Base-by-base conservation (phyloP, 441 rosid genomes). In the Mallotus japonicus region DNA sequence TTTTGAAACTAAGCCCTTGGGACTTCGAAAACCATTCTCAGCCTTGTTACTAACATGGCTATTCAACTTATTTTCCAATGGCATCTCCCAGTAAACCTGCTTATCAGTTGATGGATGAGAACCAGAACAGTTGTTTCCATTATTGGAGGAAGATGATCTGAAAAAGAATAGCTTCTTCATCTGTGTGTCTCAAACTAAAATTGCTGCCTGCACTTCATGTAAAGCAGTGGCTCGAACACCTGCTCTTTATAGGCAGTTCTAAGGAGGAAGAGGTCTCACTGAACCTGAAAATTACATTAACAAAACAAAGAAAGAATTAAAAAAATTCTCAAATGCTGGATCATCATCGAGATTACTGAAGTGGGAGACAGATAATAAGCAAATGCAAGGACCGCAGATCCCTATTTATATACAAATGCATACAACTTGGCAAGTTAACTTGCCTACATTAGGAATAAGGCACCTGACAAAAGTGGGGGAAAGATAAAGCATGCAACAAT, bases 111-210 rank as follows among this genome's bases (percentile, higher is more conserved):
- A 62, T 1, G 82, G 78, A 20, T 78, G 82, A 72, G 85, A 69
- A 71, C 71, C 78, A 51, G 71, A 62, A 57, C 66, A 78, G 80
- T 44, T 62, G 73, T 71, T 81, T 59, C 85, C 88, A 80, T 79
- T 80, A 61, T 78, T 83, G 60, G 90, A 74, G 51, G 93, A 88
- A 56, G 93, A 88, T 50, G 92, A 86, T 76, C 82, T 85, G 73
- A 93, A 93, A 78, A 81, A 92, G 82, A 93, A 93, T 58, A 93
- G 81, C 78, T 93, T 94, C 91, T 91, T 94, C 99, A 94, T 94
- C 79, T 79, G 49, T 73, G 49, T 71, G 49, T 70, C 83, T 78
- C 58, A 75, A 75, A 71, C 51, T 69, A 72, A 53, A 76, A 75
- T 66, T 32, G 55, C 73, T 57, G 66, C 24, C 61, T 69, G 62